phyloP scores from a whole-genome alignment of 441 rosid species.

The Populus hybrid region DNA sequence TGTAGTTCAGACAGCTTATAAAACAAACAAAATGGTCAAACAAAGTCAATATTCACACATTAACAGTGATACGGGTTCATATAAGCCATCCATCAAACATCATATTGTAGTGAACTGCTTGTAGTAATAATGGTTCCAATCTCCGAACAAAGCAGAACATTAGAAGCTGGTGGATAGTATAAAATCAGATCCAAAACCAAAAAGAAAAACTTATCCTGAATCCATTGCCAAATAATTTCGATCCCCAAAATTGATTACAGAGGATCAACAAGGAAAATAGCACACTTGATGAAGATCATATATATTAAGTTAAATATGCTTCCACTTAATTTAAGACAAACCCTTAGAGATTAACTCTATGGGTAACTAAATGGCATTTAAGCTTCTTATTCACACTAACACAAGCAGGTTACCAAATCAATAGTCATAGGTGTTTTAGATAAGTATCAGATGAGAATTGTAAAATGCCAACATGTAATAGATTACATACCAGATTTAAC shows the following conservation, averaged over 20 bases:
- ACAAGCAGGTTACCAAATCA: no score
- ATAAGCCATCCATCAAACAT: background rate
- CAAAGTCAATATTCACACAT: conserved; percentile 3
- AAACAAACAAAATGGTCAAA: background rate
- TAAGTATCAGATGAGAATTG: no score
- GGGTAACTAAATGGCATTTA: no score
- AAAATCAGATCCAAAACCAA: background rate
- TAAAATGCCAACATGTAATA: background rate
- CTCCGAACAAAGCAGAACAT: background rate
- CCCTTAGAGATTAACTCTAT: no score
- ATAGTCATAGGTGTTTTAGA: no score
- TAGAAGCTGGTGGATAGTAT: background rate
- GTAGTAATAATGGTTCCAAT: background rate
- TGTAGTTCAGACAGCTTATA: background rate
- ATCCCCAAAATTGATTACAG: no score
- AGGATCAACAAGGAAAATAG: no score
- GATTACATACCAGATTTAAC: conserved; percentile 65
- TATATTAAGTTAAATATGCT: no score
- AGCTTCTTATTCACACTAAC: no score
- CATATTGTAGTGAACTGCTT: background rate
- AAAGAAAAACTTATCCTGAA: background rate
- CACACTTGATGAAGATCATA: no score
- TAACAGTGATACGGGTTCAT: background rate
- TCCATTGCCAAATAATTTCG: no score
- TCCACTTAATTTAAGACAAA: no score